Percentiles rank a stretch among this genome's conserved stretches.
Conservation (phyloP, 176 grass and related monocot genomes). For the Musa troglodytarum region DNA sequence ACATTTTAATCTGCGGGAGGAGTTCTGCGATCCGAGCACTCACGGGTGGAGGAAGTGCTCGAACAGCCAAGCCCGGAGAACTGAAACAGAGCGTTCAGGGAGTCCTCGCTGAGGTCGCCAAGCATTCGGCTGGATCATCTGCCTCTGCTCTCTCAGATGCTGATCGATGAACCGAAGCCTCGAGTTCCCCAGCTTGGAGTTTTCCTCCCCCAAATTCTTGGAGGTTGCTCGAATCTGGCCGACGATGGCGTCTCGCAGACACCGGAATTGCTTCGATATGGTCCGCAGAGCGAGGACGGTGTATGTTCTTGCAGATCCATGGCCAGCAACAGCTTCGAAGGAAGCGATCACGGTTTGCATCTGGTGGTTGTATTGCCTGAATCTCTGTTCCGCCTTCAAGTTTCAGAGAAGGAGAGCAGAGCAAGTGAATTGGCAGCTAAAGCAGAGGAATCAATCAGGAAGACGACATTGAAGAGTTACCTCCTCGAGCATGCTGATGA, state of each 20-base stretch:
- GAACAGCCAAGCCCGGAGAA: constrained; percentile 98
- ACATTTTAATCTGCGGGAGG: no score
- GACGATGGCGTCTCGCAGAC: constrained; percentile 77
- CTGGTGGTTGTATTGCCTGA: constrained; percentile 85
- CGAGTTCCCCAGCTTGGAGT: constrained; percentile 27
- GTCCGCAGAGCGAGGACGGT: constrained; percentile 80
- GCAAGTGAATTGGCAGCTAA: neutral
- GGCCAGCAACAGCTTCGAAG: constrained; percentile 63
- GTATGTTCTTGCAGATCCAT: constrained; percentile 64
- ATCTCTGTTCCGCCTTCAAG: constrained; percentile 81
- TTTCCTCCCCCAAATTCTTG: constrained; percentile 72
- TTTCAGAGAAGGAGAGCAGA: neutral
- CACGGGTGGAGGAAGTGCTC: constrained; percentile 99
- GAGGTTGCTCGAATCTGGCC: constrained; percentile 52
- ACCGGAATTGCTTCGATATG: constrained; percentile 96
- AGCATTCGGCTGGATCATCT: constrained; percentile 81
- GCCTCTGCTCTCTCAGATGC: constrained; percentile 79
- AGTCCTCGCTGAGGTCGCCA: constrained; percentile 89
- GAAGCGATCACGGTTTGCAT: constrained; percentile 66
- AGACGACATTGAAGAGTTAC: constrained; percentile 27
- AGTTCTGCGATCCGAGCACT: constrained; percentile 1
- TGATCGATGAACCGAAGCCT: constrained; percentile 86
- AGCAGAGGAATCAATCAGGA: neutral
- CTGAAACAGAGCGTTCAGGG: constrained; percentile 84
- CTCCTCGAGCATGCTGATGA: constrained; percentile 91